Evolutionary conservation across 164 flowering plant genomes (phyloP).

Genomic region (Nymphaea thermarum): DNA sequence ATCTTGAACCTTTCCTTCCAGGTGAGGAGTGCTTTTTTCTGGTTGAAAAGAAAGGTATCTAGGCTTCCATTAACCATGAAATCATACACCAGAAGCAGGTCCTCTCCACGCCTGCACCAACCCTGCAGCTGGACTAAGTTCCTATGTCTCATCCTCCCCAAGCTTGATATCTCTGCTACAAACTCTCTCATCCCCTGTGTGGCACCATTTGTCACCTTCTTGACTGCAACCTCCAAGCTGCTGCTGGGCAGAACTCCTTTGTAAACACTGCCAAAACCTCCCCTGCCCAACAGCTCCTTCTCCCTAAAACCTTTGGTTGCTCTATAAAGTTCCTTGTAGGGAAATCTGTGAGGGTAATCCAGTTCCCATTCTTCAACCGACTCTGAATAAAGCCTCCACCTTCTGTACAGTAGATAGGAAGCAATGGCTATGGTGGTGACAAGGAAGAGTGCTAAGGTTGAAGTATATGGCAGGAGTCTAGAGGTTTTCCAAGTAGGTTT

Average conservation of each 20-base stretch:
- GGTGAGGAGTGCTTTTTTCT: slow-evolving; percentile 12
- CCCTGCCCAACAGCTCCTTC: neutral
- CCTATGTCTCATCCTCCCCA: slow-evolving; percentile 37
- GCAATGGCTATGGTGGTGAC: neutral
- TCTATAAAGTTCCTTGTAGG: slow-evolving; percentile 8
- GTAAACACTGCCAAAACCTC: slow-evolving; percentile 4
- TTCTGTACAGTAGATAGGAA: neutral
- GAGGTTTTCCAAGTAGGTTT: neutral
- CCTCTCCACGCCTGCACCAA: slow-evolving; percentile 12
- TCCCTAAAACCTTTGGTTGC: slow-evolving; percentile 11
- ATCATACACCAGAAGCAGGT: slow-evolving; percentile 27
- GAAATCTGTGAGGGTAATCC: slow-evolving; percentile 7
- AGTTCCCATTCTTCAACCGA: slow-evolving; percentile 13
- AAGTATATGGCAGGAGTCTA: neutral
- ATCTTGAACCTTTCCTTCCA: slow-evolving; percentile 28
- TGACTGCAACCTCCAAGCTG: slow-evolving; percentile 2
- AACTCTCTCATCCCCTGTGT: slow-evolving; percentile 15
- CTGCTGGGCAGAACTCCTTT: neutral
- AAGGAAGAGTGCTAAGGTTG: neutral
- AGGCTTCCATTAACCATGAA: slow-evolving; percentile 41
- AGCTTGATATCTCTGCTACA: slow-evolving; percentile 34
- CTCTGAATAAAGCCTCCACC: neutral
- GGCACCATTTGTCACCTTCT: slow-evolving; percentile 2
- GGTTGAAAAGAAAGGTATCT: slow-evolving; percentile 26
- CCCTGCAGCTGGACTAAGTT: slow-evolving; percentile 36